These are phyloP conservation scores for Babesia ovis DNA, from an alignment of 169 alveolate species.

Conservation along the genomic window DNA sequence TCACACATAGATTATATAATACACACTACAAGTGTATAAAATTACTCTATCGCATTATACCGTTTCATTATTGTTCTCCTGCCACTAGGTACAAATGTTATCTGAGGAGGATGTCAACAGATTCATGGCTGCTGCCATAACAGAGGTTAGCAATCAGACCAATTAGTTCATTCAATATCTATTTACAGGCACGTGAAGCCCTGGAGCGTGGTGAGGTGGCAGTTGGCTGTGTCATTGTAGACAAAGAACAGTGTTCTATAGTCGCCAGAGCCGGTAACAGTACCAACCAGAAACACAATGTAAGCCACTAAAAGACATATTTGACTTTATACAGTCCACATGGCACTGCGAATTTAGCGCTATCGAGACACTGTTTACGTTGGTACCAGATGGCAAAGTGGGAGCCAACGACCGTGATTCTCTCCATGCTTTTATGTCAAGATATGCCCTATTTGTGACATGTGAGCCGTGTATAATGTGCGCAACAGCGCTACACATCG, in stretches of 20 bases:
- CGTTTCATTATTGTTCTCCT: background rate
- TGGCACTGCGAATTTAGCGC: slow-evolving; percentile 70
- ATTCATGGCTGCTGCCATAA: slow-evolving; percentile 56
- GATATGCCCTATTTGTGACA: slow-evolving; percentile 73
- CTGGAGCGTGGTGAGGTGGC: slow-evolving; percentile 64
- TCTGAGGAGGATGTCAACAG: slow-evolving; percentile 33
- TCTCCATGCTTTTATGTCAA: slow-evolving; percentile 52
- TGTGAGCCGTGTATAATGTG: slow-evolving; percentile 84
- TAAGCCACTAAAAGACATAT: background rate
- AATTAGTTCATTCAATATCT: background rate
- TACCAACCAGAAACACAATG: slow-evolving; percentile 53
- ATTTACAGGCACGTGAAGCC: slow-evolving; percentile 52
- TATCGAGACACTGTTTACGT: slow-evolving; percentile 38
- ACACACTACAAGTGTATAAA: too few relatives aligned
- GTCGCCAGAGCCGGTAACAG: slow-evolving; percentile 43
- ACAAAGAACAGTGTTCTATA: slow-evolving; percentile 7
- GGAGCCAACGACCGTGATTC: slow-evolving; percentile 23
- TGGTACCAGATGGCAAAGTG: slow-evolving; percentile 44
- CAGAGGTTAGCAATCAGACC: slow-evolving; percentile 21
- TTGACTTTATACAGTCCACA: slow-evolving; percentile 35
- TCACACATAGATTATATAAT: too few relatives aligned
- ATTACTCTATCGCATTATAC: background rate
- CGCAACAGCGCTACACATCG: slow-evolving; percentile 74
- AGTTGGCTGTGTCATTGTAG: slow-evolving; percentile 69
- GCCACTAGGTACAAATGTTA: background rate